These are phyloP conservation scores for Chytriomyces hyalinus DNA, from an alignment of 192 early-diverging fungal genomes.

Conservation along the genomic window DNA sequence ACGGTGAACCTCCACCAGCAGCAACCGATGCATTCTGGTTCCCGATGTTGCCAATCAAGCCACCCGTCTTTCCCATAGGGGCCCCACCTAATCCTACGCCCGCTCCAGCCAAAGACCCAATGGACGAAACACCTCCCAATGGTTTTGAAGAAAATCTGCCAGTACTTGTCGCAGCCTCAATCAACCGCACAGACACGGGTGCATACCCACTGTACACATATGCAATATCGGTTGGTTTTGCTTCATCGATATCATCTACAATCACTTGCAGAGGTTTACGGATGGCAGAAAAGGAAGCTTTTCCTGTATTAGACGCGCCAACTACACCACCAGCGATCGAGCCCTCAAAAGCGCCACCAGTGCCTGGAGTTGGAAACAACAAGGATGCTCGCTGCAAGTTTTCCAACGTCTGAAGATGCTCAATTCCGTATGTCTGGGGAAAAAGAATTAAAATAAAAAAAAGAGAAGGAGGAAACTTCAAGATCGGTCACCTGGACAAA, in stretches of 20 bases:
- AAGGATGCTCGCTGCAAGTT: slow-evolving; percentile 75
- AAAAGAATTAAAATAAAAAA: background rate
- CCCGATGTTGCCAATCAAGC: background rate
- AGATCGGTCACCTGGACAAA: slow-evolving; percentile 67
- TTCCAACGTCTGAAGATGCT: slow-evolving; percentile 86
- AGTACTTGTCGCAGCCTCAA: slow-evolving; percentile 72
- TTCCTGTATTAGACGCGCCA: slow-evolving; percentile 40
- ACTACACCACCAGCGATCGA: background rate
- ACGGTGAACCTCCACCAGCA: slow-evolving; percentile 18
- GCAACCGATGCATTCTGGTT: background rate
- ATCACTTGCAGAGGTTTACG: slow-evolving; percentile 77
- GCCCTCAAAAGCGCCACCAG: background rate
- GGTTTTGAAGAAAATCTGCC: slow-evolving; percentile 1
- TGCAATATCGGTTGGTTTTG: slow-evolving; percentile 82
- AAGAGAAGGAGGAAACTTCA: background rate
- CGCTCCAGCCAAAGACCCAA: slow-evolving; percentile 37
- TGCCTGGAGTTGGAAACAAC: slow-evolving; percentile 37
- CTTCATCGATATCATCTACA: slow-evolving; percentile 86
- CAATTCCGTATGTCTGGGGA: slow-evolving; percentile 83
- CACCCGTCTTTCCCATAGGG: slow-evolving; percentile 19
- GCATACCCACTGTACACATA: slow-evolving; percentile 97
- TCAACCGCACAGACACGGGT: slow-evolving; percentile 84
- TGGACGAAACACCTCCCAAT: slow-evolving; percentile 48
- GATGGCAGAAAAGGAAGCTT: slow-evolving; percentile 59
- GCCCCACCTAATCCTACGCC: background rate